Conservation (phyloP, 805 yeast species). For the Candida wancherniae region DNA sequence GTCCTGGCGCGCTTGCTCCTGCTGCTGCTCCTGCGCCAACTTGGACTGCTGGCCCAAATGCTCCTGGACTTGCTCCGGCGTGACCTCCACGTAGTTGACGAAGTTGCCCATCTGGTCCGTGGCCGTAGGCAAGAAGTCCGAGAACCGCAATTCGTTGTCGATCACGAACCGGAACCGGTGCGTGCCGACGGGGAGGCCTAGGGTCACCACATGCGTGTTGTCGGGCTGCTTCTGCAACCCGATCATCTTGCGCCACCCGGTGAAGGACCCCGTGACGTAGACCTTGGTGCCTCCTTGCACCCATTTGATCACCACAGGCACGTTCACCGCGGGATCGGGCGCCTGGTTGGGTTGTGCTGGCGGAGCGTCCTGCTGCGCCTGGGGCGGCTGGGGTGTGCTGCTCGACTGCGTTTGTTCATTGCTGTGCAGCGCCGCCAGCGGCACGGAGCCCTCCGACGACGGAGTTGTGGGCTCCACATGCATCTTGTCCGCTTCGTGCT, state of each 20-base stretch:
- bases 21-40: constrained; percentile 18
- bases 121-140: constrained; percentile 90
- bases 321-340: constrained; percentile 28
- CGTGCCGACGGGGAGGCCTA: constrained; percentile 83
- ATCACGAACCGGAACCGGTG: constrained; percentile 92
- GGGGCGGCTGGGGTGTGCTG: constrained; percentile 6
- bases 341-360: constrained; percentile 5
- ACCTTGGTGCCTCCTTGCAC: constrained; percentile 94
- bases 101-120: constrained; percentile 96
- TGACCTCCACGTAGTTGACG: constrained; percentile 83
- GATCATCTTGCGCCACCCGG: constrained; percentile 98
- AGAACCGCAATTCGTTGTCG: constrained; percentile 85
- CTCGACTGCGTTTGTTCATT: constrained; percentile 10
- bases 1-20: constrained; percentile 7
- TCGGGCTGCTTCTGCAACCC: constrained; percentile 60
- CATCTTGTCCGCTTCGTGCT: constrained; percentile 49
- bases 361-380: constrained; percentile 8
- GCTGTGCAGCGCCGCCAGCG: constrained; percentile 13
- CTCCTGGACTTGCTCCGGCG: constrained; percentile 34
- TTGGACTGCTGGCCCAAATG: constrained; percentile 27
- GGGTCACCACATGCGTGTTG: constrained; percentile 57
- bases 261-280: constrained; percentile 94
- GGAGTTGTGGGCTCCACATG: constrained; percentile 36
- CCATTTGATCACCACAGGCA: constrained; percentile 78
- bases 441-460: constrained; percentile 8